Percentiles rank a stretch among this genome's conserved stretches.
Evolutionary conservation across 1,284 basidiomycete genomes (phyloP).

Genomic region (Rhodotorula mucilaginosa): DNA sequence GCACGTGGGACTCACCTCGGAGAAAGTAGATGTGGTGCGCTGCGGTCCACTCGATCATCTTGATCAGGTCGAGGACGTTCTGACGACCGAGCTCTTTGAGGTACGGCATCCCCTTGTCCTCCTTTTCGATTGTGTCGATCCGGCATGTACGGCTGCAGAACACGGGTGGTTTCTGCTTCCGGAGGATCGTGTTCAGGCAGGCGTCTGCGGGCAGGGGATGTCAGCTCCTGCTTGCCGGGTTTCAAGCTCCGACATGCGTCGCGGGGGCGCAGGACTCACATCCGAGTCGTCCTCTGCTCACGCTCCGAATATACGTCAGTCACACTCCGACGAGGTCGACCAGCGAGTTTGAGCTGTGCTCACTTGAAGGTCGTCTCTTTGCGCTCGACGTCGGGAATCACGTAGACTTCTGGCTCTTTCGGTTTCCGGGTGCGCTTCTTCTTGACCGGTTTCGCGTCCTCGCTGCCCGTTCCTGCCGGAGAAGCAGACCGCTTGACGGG

Average conservation of each 20-base stretch:
- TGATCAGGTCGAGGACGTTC: conserved; percentile 67
- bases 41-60: conserved; percentile 80
- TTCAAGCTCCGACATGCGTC: too few relatives aligned
- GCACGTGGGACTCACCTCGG: conserved; percentile 15
- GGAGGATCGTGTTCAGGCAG: conserved; percentile 77
- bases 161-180: conserved; percentile 64
- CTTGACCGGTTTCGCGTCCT: conserved; percentile 33
- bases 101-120: conserved; percentile 70
- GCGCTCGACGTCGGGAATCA: conserved; percentile 60
- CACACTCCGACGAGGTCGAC: not conserved
- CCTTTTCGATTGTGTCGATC: conserved; percentile 68
- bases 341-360: not conserved
- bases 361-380: conserved; percentile 57
- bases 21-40: conserved; percentile 57
- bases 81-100: conserved; percentile 72
- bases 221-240: too few relatives aligned
- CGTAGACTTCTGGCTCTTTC: conserved; percentile 61
- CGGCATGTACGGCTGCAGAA: conserved; percentile 71
- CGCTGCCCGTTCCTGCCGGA: not conserved
- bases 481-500: not conserved
- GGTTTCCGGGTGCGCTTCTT: conserved; percentile 54
- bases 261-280: not conserved
- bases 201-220: conserved; percentile 50
- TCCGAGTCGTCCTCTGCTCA: conserved; percentile 57
- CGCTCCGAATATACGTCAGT: not conserved